Evolutionary conservation across 2,329 filamentous ascomycete species (phyloP).

Genomic region (Fusarium acutatum): DNA sequence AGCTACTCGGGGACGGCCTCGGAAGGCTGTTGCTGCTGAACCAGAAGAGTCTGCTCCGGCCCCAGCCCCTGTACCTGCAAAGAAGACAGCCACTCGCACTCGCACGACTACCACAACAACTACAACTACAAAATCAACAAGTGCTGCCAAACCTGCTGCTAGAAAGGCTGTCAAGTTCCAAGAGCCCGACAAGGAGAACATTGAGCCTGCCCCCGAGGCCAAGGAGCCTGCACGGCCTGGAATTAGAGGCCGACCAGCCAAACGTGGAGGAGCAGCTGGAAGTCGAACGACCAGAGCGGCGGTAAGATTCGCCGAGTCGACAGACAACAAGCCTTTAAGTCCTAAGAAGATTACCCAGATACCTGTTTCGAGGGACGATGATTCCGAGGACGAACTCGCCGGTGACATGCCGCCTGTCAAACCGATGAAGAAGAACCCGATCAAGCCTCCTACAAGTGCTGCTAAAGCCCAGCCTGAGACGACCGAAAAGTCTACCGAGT

Average conservation of each 20-base stretch:
- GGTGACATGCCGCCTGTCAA: constrained; percentile 60
- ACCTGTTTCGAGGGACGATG: constrained; percentile 56
- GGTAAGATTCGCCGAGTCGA: constrained; percentile 44
- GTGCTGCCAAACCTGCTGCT: constrained; percentile 53
- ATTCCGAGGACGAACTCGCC: constrained; percentile 69
- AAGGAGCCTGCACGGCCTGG: constrained; percentile 49
- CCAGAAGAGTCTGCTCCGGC: constrained; percentile 39
- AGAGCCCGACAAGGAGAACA: constrained; percentile 72
- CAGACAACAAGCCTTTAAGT: constrained; percentile 63
- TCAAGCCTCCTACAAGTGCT: constrained; percentile 55
- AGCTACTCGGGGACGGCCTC: constrained; percentile 55
- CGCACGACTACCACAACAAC: constrained; percentile 42
- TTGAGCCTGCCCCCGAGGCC: constrained; percentile 53
- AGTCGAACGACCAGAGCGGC: constrained; percentile 48
- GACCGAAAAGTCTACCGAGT: constrained; percentile 30
- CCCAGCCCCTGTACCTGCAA: constrained; percentile 44
- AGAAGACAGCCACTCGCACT: constrained; percentile 44
- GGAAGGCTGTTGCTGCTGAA: constrained; percentile 47
- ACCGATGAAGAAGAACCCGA: constrained; percentile 63
- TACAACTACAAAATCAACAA: constrained; percentile 47
- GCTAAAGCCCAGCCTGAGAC: constrained; percentile 14
- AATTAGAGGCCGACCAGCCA: constrained; percentile 55
- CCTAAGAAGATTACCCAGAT: constrained; percentile 72
- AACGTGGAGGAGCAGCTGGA: constrained; percentile 46
- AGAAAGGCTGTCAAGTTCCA: constrained; percentile 73